Evolutionary conservation across 306 rosid genomes (phyloP).

Genomic region (Hippophae gyantsensis): DNA sequence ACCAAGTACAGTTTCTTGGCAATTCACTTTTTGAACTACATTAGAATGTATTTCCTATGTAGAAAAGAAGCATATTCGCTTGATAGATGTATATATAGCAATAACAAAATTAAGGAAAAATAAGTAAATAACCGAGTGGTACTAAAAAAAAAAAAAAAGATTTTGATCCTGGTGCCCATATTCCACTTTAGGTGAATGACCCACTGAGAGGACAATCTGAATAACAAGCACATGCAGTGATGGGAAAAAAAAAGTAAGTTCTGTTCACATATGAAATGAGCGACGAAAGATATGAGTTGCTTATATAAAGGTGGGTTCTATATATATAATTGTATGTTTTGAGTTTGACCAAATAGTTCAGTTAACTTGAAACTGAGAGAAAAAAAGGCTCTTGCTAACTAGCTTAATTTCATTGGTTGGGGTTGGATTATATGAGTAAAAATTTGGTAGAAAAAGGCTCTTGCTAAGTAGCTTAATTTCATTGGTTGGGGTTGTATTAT

Average conservation of each 20-base stretch:
- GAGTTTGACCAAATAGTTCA: constrained; percentile 1
- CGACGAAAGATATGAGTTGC: constrained; percentile 6
- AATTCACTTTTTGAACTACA: not conserved
- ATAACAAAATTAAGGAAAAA: not conserved
- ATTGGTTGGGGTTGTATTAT: too few species aligned
- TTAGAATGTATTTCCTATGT: not conserved
- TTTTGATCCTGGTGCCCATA: constrained; percentile 6
- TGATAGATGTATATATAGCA: not conserved
- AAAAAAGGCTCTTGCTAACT: too few species aligned
- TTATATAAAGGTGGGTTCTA: constrained; percentile 16
- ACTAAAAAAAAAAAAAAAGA: not conserved
- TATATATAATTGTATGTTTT: not conserved
- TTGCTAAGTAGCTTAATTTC: too few species aligned
- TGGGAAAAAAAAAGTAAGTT: constrained; percentile 4
- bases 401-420: too few species aligned
- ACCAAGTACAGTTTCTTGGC: too few species aligned
- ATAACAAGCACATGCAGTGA: constrained; percentile 14
- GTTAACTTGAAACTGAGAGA: not conserved
- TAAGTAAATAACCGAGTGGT: not conserved
- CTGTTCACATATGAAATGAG: not conserved
- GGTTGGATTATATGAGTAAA: too few species aligned
- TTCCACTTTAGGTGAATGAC: constrained; percentile 3
- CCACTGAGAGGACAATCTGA: constrained; percentile 13
- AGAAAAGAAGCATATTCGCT: not conserved
- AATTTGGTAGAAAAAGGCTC: too few species aligned